Conservation (phyloP, 768 basidiomycete species). For the Termitomyces sp. region DNA sequence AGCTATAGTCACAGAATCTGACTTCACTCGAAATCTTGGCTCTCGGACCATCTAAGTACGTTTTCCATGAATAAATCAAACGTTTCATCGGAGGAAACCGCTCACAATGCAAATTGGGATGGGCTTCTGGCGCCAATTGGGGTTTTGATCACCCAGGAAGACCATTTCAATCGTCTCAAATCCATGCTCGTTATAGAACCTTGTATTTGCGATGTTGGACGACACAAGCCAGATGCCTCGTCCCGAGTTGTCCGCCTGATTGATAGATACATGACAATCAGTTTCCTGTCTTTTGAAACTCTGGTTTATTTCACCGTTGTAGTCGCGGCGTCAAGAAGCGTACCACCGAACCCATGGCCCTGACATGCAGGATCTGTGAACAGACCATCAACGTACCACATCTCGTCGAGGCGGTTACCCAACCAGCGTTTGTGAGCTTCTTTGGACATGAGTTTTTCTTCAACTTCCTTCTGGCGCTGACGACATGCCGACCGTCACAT, state of each 20-base stretch:
- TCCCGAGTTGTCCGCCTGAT: constrained; percentile 22
- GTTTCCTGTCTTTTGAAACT: neutral
- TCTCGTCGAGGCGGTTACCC: constrained; percentile 19
- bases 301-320: constrained; percentile 10
- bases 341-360: constrained; percentile 24
- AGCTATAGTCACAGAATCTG: neutral
- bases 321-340: constrained; percentile 23
- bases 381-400: constrained; percentile 25
- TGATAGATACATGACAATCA: neutral
- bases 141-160: constrained; percentile 22
- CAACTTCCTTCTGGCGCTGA: constrained; percentile 14
- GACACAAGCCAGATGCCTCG: constrained; percentile 24
- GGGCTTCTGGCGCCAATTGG: constrained; percentile 23
- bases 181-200: constrained; percentile 19
- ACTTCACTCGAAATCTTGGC: neutral
- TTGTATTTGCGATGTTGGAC: constrained; percentile 14
- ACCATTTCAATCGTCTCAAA: constrained; percentile 17
- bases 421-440: constrained; percentile 16
- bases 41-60: neutral
- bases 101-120: constrained; percentile 24
- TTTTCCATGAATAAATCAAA: neutral
- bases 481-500: neutral
- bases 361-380: constrained; percentile 23
- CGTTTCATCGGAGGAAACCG: neutral
- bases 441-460: constrained; percentile 11